Conservation (phyloP, 2,329 filamentous ascomycete genomes). For the Fusarium pseudoanthophilum region DNA sequence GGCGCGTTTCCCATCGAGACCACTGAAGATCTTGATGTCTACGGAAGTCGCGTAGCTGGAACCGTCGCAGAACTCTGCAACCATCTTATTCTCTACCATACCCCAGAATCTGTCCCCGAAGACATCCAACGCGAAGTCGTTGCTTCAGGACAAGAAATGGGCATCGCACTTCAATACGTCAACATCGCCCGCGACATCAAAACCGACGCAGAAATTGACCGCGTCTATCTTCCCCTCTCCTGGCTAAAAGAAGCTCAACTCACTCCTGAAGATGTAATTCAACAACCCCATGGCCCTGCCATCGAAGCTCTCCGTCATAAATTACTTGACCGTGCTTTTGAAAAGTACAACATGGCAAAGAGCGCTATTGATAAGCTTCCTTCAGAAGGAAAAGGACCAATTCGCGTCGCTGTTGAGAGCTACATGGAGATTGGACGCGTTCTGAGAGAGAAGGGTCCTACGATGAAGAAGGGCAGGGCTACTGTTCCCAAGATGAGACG, state of each 20-base stretch:
- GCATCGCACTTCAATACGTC: constrained; percentile 78
- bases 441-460: constrained; percentile 56
- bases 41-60: constrained; percentile 75
- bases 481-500: constrained; percentile 59
- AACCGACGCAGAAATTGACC: constrained; percentile 71
- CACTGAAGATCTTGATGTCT: constrained; percentile 68
- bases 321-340: constrained; percentile 70
- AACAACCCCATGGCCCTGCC: constrained; percentile 50
- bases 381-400: constrained; percentile 66
- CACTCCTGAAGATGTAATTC: constrained; percentile 64
- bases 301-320: constrained; percentile 62
- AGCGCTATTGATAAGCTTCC: constrained; percentile 71
- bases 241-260: constrained; percentile 72
- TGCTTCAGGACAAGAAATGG: constrained; percentile 71
- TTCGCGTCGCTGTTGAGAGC: constrained; percentile 77
- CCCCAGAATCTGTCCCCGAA: constrained; percentile 35
- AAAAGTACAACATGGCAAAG: constrained; percentile 65
- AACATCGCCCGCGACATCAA: constrained; percentile 81
- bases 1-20: constrained; percentile 65
- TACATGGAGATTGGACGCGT: constrained; percentile 80
- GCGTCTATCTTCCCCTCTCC: constrained; percentile 73
- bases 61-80: constrained; percentile 77
- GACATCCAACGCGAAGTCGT: constrained; percentile 53
- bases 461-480: constrained; percentile 54
- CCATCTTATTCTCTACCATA: constrained; percentile 72